These are phyloP conservation scores for Paramicrosporidium saccamoebae DNA, from an alignment of 371 early-diverging fungal genomes.

Conservation along the genomic window DNA sequence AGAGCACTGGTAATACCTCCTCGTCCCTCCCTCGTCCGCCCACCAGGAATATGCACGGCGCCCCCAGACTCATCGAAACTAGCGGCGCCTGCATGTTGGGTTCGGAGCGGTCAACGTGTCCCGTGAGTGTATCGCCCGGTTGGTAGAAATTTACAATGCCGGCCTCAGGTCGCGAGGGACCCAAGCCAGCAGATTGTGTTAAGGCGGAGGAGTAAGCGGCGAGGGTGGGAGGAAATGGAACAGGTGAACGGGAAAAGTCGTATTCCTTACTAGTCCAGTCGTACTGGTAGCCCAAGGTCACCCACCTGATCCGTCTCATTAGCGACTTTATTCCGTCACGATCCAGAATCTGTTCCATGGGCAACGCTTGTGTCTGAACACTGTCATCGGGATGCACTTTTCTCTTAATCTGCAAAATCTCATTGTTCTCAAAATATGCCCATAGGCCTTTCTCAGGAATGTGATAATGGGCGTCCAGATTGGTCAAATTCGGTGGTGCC, in stretches of 20 bases:
- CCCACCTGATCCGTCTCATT: constrained; percentile 39
- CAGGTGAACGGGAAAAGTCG: constrained; percentile 13
- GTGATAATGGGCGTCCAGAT: constrained; percentile 41
- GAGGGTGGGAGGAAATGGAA: constrained; percentile 16
- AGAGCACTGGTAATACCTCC: constrained; percentile 18
- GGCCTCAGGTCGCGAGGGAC: constrained; percentile 39
- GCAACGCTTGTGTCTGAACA: constrained; percentile 4
- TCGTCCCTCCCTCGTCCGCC: constrained; percentile 25
- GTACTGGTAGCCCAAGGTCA: constrained; percentile 61
- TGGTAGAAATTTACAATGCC: constrained; percentile 83
- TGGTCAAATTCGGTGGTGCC: constrained; percentile 31
- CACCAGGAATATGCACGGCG: constrained; percentile 37
- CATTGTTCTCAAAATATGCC: constrained; percentile 11
- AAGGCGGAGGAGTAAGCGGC: constrained; percentile 16
- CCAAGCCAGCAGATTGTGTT: constrained; percentile 1
- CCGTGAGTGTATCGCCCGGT: constrained; percentile 44
- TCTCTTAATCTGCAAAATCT: neutral
- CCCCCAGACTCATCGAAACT: constrained; percentile 44
- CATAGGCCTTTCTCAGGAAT: constrained; percentile 27
- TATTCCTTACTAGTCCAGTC: constrained; percentile 59
- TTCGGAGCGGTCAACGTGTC: constrained; percentile 76
- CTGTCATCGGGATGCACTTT: constrained; percentile 3
- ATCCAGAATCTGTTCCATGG: constrained; percentile 3
- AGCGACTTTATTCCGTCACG: constrained; percentile 3
- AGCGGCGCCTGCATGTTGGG: constrained; percentile 55